These are phyloP conservation scores for Rubia balearica DNA, from an alignment of 305 asterid species.

Conservation along the genomic window DNA sequence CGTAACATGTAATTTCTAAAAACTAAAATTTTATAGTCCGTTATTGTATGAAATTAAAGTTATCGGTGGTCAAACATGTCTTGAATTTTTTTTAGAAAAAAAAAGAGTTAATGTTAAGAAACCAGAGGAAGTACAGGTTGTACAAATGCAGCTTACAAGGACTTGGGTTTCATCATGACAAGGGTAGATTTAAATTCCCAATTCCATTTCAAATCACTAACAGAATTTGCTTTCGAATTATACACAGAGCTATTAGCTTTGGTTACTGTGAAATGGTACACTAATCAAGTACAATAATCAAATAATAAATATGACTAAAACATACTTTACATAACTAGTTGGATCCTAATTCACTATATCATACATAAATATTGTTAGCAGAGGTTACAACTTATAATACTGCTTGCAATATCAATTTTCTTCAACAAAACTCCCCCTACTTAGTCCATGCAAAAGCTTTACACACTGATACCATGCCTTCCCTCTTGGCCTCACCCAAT, in stretches of 20 bases:
- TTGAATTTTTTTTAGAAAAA: too few relatives aligned
- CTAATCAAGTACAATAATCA: not conserved
- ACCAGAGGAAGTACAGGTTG: too few relatives aligned
- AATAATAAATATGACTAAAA: too few relatives aligned
- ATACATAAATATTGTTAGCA: not conserved
- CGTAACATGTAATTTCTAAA: too few relatives aligned
- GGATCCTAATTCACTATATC: not conserved
- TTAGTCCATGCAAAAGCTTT: too few relatives aligned
- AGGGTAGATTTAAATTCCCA: too few relatives aligned
- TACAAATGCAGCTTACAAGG: not conserved
- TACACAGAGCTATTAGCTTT: not conserved
- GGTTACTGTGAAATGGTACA: not conserved
- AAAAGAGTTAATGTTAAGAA: too few relatives aligned
- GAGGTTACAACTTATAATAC: not conserved
- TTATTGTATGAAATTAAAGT: too few relatives aligned
- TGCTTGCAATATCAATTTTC: not conserved
- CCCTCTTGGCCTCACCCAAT: conserved; percentile 18
- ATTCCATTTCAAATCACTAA: not conserved
- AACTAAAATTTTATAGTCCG: too few relatives aligned
- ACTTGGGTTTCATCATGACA: not conserved
- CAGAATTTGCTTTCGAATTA: not conserved
- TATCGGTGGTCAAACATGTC: too few relatives aligned
- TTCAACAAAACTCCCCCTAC: not conserved
- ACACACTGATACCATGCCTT: too few relatives aligned
- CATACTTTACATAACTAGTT: not conserved